Evolutionary conservation across 2,329 filamentous ascomycete genomes (phyloP).

Genomic region (Sporothrix globosa): DNA sequence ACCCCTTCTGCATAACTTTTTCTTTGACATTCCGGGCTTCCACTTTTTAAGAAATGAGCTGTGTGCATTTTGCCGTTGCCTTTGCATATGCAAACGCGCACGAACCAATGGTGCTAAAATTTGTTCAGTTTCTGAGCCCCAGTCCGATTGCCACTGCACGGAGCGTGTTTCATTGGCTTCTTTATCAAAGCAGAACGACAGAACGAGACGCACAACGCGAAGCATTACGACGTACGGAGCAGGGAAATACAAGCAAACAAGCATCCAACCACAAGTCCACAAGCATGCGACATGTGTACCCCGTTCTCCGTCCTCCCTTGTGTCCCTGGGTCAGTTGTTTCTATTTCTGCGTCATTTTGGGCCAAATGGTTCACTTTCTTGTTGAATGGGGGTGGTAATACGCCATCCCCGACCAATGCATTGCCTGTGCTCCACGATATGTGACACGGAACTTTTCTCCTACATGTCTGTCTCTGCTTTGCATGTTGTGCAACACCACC

Average conservation of each 20-base stretch:
- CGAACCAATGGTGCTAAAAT: neutral
- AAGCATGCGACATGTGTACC: neutral
- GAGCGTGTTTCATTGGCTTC: neutral
- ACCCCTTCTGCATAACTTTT: neutral
- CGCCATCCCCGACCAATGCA: no score
- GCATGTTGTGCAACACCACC: slow-evolving; percentile 5
- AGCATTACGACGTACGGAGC: neutral
- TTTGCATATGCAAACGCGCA: slow-evolving; percentile 18
- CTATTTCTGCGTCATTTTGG: slow-evolving; percentile 13
- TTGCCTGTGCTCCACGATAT: neutral
- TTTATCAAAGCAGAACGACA: neutral
- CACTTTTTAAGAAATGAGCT: neutral
- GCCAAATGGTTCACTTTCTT: neutral
- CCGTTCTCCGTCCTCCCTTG: neutral
- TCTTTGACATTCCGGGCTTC: neutral
- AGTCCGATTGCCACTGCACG: neutral
- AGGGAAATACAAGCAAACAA: neutral
- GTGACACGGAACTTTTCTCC: slow-evolving; percentile 15
- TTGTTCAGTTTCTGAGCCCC: neutral
- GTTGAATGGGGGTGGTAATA: neutral
- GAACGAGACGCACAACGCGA: neutral
- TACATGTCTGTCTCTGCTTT: neutral
- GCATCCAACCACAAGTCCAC: neutral
- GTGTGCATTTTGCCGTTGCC: neutral
- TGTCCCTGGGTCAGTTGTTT: neutral